A percentile compares a stretch with the other conserved stretches of the same genome.
phyloP scores from a whole-genome alignment of 495 filamentous ascomycete genomes.

The Penicillium herquei region DNA sequence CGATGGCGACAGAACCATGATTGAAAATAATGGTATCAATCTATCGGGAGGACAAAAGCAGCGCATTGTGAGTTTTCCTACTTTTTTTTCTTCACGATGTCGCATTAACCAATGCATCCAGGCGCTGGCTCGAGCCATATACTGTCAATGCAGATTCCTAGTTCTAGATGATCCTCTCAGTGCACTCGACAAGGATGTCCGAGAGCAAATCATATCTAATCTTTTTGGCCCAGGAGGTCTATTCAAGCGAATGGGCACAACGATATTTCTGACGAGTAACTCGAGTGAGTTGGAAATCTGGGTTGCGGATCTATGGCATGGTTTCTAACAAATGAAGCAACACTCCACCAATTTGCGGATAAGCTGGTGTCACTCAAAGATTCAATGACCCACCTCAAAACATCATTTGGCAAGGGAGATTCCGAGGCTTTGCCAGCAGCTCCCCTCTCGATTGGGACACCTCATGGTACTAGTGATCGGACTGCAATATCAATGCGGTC shows the following conservation, averaged over 20 bases:
- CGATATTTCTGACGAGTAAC: not conserved
- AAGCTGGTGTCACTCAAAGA: not conserved
- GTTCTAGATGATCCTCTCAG: slow-evolving; percentile 50
- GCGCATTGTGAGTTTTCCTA: slow-evolving; percentile 40
- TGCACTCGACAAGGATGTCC: slow-evolving; percentile 38
- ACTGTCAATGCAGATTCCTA: slow-evolving; percentile 32
- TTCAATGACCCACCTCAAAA: not conserved
- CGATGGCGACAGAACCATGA: slow-evolving; percentile 42
- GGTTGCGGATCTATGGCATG: not conserved
- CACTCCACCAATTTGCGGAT: not conserved
- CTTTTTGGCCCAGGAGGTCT: not conserved
- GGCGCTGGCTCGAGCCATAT: slow-evolving; percentile 46
- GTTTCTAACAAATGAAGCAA: not conserved
- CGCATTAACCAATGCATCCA: slow-evolving; percentile 4
- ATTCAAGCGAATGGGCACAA: not conserved
- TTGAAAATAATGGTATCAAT: slow-evolving; percentile 53
- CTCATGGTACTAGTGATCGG: not conserved
- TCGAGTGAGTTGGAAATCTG: not conserved
- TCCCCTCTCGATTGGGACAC: not conserved
- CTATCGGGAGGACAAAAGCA: slow-evolving; percentile 57
- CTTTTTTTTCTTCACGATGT: too few species aligned
- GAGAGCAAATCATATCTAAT: slow-evolving; percentile 38
- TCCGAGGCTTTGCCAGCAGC: not conserved
- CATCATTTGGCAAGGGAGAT: not conserved
- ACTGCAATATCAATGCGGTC: not conserved